phyloP scores from a whole-genome alignment of 2,329 filamentous ascomycete genomes.

The Mycosphaerelloides madeirae region DNA sequence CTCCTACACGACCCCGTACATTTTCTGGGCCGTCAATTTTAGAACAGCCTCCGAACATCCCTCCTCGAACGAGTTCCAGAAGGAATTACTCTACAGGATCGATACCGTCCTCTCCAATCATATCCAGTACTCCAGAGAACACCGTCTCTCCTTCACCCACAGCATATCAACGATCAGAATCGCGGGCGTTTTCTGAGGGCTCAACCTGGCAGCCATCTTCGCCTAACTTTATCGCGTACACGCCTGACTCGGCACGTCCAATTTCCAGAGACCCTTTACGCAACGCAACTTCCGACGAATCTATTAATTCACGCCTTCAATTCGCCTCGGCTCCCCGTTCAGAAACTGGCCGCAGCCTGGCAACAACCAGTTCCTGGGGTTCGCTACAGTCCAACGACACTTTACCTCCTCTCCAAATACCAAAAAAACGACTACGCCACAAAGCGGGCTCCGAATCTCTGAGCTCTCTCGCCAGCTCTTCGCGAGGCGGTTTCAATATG shows the following conservation, averaged over 20 bases:
- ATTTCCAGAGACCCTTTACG: constrained; percentile 13
- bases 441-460: constrained; percentile 21
- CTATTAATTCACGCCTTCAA: constrained; percentile 29
- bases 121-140: constrained; percentile 13
- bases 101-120: constrained; percentile 12
- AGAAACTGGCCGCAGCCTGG: constrained; percentile 17
- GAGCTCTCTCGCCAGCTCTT: constrained; percentile 11
- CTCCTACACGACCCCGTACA: constrained; percentile 10
- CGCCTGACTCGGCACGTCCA: constrained; percentile 12
- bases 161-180: constrained; percentile 9
- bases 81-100: constrained; percentile 17
- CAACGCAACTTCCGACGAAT: constrained; percentile 27
- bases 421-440: constrained; percentile 28
- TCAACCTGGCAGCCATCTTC: constrained; percentile 22
- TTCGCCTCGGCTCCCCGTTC: constrained; percentile 16
- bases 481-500: constrained; percentile 19
- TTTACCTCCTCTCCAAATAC: constrained; percentile 31
- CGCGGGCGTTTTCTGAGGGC: constrained; percentile 18
- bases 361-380: constrained; percentile 22
- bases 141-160: constrained; percentile 9
- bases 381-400: constrained; percentile 25
- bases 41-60: constrained; percentile 10
- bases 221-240: constrained; percentile 29
- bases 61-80: constrained; percentile 10
- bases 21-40: constrained; percentile 12